A percentile compares a stretch with the other conserved stretches of the same genome.
phyloP scores from a whole-genome alignment of 2,329 filamentous ascomycete species.

The Rachicladosporium sp. region DNA sequence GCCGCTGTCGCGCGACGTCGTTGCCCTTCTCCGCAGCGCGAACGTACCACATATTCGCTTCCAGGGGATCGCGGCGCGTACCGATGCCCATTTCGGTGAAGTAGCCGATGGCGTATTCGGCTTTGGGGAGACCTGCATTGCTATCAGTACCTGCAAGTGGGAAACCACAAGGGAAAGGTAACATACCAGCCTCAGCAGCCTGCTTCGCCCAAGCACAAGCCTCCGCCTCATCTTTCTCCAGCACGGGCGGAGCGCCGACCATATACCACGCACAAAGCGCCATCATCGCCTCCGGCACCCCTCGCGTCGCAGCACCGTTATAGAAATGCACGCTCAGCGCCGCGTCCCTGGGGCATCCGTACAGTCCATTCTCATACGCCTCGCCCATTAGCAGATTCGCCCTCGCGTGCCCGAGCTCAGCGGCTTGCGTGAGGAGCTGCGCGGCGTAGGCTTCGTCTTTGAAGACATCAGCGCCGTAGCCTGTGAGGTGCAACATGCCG shows the following conservation, averaged over 20 bases:
- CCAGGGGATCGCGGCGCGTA: conserved; percentile 82
- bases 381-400: conserved; percentile 86
- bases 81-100: conserved; percentile 99
- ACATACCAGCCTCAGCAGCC: conserved; percentile 73
- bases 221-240: conserved; percentile 91
- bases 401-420: conserved; percentile 78
- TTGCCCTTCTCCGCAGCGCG: conserved; percentile 87
- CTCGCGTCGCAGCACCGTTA: conserved; percentile 75
- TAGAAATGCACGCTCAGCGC: conserved; percentile 96
- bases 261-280: conserved; percentile 97
- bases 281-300: conserved; percentile 88
- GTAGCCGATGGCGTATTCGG: conserved; percentile 91
- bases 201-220: conserved; percentile 91
- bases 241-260: conserved; percentile 78
- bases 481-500: conserved; percentile 74
- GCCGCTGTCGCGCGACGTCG: conserved; percentile 72
- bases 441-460: conserved; percentile 81
- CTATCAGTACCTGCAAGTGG: not conserved
- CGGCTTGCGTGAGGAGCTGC: conserved; percentile 86
- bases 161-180: conserved; percentile 2
- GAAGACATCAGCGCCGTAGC: conserved; percentile 92
- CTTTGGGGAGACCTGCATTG: conserved; percentile 46
- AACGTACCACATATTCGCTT: conserved; percentile 98
- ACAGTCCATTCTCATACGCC: conserved; percentile 83
- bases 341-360: conserved; percentile 80